These are phyloP conservation scores for Gyromitra esculenta DNA, from an alignment of 2,329 filamentous ascomycete genomes.

Conservation along the genomic window DNA sequence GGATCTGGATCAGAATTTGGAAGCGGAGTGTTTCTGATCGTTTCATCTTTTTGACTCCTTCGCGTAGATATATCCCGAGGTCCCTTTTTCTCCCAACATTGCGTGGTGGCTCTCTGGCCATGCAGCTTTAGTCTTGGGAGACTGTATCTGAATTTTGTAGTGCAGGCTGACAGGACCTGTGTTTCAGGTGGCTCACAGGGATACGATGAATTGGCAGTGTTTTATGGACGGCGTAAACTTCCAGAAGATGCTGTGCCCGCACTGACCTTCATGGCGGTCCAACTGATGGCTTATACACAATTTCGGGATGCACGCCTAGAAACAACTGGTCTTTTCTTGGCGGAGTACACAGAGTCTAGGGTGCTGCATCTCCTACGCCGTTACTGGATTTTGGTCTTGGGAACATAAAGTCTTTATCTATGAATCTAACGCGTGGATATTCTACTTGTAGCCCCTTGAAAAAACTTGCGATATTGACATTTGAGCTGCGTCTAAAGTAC, in stretches of 20 bases:
- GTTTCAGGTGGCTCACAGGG: conserved; percentile 16
- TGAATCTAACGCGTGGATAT: conserved; percentile 5
- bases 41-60: background rate
- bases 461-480: background rate
- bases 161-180: conserved; percentile 12
- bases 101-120: background rate
- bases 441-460: background rate
- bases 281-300: background rate
- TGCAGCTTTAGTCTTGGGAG: background rate
- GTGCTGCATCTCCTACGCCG: too few relatives aligned
- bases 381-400: too few relatives aligned
- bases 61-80: conserved; percentile 11
- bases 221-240: background rate
- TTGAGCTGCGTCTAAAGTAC: conserved; percentile 4
- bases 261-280: background rate
- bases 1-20: background rate
- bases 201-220: background rate
- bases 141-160: background rate
- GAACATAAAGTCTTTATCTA: too few relatives aligned
- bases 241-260: conserved; percentile 28
- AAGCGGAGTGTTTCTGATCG: conserved; percentile 10
- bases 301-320: background rate
- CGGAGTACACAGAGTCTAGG: too few relatives aligned
- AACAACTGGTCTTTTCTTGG: background rate
- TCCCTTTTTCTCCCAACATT: background rate